These are phyloP conservation scores for Hibiscus mutabilis DNA, from an alignment of 345 rosid species.

Conservation along the genomic window DNA sequence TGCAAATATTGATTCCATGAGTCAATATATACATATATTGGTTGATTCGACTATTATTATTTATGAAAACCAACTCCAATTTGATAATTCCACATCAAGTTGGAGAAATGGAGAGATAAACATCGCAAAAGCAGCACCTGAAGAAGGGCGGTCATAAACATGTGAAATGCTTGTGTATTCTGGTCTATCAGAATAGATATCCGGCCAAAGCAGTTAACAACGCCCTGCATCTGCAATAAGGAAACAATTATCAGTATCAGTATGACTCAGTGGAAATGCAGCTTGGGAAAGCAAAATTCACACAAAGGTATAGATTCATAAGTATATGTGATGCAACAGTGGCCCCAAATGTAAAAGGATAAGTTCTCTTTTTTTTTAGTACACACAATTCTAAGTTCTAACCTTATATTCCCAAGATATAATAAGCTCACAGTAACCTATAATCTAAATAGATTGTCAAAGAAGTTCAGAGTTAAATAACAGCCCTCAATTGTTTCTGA, in stretches of 20 bases:
- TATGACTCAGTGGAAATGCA: neutral
- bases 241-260: neutral
- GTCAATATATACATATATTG: neutral
- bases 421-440: neutral
- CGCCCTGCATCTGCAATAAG: slow-evolving; percentile 72
- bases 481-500: neutral
- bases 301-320: neutral
- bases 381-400: neutral
- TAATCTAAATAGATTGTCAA: neutral
- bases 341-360: neutral
- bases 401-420: neutral
- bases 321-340: neutral
- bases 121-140: slow-evolving; percentile 44
- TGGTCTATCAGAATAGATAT: slow-evolving; percentile 74
- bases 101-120: neutral
- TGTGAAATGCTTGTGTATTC: slow-evolving; percentile 84
- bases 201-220: slow-evolving; percentile 75
- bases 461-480: neutral
- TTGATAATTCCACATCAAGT: neutral
- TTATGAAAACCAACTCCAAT: neutral
- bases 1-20: slow-evolving; percentile 26
- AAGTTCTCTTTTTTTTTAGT: neutral
- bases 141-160: slow-evolving; percentile 91
- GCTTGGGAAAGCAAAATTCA: neutral
- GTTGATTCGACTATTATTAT: neutral